phyloP scores from a whole-genome alignment of 805 yeast genomes.

The Candida tallmaniae region DNA sequence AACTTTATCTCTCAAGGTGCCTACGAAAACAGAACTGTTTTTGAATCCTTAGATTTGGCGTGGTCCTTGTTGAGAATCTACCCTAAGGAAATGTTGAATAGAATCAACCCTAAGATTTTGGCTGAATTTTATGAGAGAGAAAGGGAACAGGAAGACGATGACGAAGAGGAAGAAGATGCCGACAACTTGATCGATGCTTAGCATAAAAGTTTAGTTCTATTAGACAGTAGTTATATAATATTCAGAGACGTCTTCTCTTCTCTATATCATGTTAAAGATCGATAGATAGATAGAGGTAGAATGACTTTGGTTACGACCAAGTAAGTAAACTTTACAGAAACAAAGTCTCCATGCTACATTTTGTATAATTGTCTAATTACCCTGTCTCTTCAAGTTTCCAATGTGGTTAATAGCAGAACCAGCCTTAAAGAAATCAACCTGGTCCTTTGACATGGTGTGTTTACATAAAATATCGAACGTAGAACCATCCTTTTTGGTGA shows the following conservation, averaged over 20 bases:
- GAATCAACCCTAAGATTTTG: constrained; percentile 96
- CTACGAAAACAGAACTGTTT: constrained; percentile 90
- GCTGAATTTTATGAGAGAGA: constrained; percentile 93
- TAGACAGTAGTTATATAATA: constrained; percentile 1
- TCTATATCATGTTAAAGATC: constrained; percentile 1
- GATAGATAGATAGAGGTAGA: too few relatives aligned
- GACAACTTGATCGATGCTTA: constrained; percentile 43
- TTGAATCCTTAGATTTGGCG: constrained; percentile 95
- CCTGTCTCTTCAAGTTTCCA: constrained; percentile 45
- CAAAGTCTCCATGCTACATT: constrained; percentile 1
- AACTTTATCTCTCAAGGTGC: constrained; percentile 95
- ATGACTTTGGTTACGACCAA: too few relatives aligned
- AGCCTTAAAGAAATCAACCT: constrained; percentile 91
- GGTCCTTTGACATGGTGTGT: constrained; percentile 97
- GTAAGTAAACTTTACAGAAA: too few relatives aligned
- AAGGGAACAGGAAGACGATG: constrained; percentile 58
- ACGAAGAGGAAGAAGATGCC: constrained; percentile 34
- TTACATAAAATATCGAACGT: constrained; percentile 66
- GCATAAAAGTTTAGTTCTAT: too few relatives aligned
- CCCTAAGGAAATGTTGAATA: constrained; percentile 97
- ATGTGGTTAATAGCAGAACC: constrained; percentile 96
- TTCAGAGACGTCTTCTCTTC: background rate
- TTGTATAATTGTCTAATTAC: constrained; percentile 1
- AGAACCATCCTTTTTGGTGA: constrained; percentile 72
- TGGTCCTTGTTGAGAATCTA: constrained; percentile 97